phyloP scores from a whole-genome alignment of 2,329 filamentous ascomycete species.

The Colletotrichum eremochloae region DNA sequence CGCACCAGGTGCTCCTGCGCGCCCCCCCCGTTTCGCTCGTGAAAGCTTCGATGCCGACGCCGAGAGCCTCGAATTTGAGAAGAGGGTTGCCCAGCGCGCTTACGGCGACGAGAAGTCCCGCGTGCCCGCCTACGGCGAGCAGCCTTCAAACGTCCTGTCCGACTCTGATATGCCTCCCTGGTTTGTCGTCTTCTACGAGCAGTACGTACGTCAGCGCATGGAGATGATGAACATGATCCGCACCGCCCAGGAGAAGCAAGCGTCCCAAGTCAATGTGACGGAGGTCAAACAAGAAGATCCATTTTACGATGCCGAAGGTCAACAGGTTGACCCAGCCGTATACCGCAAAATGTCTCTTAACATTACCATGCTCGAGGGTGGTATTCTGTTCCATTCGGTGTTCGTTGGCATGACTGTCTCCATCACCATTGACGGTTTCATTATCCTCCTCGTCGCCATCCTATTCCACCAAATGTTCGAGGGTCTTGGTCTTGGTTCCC shows the following conservation, averaged over 20 bases:
- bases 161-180: slow-evolving; percentile 69
- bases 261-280: slow-evolving; percentile 49
- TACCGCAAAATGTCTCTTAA: slow-evolving; percentile 77
- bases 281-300: slow-evolving; percentile 48
- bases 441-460: slow-evolving; percentile 77
- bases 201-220: slow-evolving; percentile 71
- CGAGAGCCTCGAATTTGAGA: slow-evolving; percentile 52
- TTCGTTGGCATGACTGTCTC: slow-evolving; percentile 82
- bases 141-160: slow-evolving; percentile 47
- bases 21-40: slow-evolving; percentile 50
- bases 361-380: slow-evolving; percentile 81
- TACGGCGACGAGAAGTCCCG: slow-evolving; percentile 55
- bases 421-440: slow-evolving; percentile 76
- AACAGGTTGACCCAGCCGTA: slow-evolving; percentile 58
- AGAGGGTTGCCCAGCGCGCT: slow-evolving; percentile 56
- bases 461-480: slow-evolving; percentile 79
- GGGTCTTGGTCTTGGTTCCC: slow-evolving; percentile 77
- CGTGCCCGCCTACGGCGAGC: slow-evolving; percentile 45
- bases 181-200: slow-evolving; percentile 74
- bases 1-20: slow-evolving; percentile 45
- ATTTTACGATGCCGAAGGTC: slow-evolving; percentile 60
- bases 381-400: slow-evolving; percentile 83
- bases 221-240: slow-evolving; percentile 70
- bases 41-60: slow-evolving; percentile 53
- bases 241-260: slow-evolving; percentile 49